Percentiles rank a stretch among this genome's conserved stretches.
These are phyloP conservation scores for Staphylotrichum tortipilum DNA, from an alignment of 495 filamentous ascomycete species.

Conservation along the genomic window DNA sequence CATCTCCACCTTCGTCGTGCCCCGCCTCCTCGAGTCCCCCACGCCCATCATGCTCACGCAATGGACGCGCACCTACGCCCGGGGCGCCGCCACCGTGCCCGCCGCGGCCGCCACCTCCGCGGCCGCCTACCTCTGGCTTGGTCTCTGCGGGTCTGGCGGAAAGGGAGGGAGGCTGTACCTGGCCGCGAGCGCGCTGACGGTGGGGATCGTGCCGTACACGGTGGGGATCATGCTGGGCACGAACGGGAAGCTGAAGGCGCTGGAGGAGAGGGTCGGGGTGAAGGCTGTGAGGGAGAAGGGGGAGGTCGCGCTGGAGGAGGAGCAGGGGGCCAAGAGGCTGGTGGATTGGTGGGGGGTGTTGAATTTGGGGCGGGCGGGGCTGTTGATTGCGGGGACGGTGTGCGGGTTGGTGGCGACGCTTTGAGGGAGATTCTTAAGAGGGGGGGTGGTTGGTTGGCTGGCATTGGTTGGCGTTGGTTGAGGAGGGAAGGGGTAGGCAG, in stretches of 20 bases:
- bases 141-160: conserved; percentile 1
- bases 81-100: conserved; percentile 29
- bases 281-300: conserved; percentile 5
- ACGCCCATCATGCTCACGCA: conserved; percentile 42
- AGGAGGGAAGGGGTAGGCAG: too few species aligned
- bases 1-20: conserved; percentile 37
- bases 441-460: not conserved
- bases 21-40: conserved; percentile 45
- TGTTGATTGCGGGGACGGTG: conserved; percentile 18
- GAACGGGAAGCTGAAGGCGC: conserved; percentile 34
- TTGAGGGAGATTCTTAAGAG: not conserved
- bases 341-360: conserved; percentile 48
- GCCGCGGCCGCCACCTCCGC: conserved; percentile 24
- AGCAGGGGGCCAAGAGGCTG: conserved; percentile 32
- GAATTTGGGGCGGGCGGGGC: conserved; percentile 39
- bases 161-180: conserved; percentile 26
- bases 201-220: conserved; percentile 45
- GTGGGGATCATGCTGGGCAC: conserved; percentile 33
- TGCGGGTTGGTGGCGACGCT: conserved; percentile 11
- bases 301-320: conserved; percentile 2
- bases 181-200: conserved; percentile 31
- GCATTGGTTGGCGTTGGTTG: too few species aligned
- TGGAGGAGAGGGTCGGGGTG: conserved; percentile 24
- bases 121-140: conserved; percentile 37
- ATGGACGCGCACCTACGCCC: conserved; percentile 34